These are phyloP conservation scores for Fragilariopsis cylindrus DNA, from an alignment of 108 stramenopile species.

Conservation along the genomic window DNA sequence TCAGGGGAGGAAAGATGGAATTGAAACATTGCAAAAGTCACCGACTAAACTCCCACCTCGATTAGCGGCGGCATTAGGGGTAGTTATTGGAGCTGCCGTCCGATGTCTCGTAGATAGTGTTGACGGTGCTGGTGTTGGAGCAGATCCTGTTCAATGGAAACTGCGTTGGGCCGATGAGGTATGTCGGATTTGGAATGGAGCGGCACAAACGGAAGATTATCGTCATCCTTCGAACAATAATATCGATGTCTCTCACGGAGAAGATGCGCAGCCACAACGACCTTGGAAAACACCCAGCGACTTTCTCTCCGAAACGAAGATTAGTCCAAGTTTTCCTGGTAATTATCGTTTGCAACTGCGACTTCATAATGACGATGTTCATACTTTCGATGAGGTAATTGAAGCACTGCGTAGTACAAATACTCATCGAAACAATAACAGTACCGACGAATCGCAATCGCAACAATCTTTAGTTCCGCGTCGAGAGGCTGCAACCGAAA, in stretches of 20 bases:
- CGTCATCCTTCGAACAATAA: background rate
- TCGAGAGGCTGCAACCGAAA: constrained; percentile 48
- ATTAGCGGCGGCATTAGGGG: constrained; percentile 73
- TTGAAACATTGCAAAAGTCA: constrained; percentile 63
- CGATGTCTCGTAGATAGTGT: constrained; percentile 61
- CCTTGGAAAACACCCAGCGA: constrained; percentile 12
- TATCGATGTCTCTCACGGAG: no score
- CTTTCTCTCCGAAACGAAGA: constrained; percentile 9
- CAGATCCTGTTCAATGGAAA: constrained; percentile 80
- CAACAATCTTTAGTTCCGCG: constrained; percentile 47
- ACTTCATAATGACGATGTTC: constrained; percentile 97
- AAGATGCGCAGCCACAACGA: background rate
- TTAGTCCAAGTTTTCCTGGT: constrained; percentile 37
- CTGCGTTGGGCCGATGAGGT: constrained; percentile 78
- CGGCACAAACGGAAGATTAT: constrained; percentile 61
- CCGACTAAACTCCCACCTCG: constrained; percentile 61
- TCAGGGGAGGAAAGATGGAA: constrained; percentile 46
- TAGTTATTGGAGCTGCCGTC: constrained; percentile 78
- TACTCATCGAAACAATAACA: constrained; percentile 2
- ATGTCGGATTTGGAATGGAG: constrained; percentile 62
- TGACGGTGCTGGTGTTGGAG: constrained; percentile 76
- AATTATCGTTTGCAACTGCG: constrained; percentile 62
- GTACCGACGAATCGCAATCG: constrained; percentile 2
- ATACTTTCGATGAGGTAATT: constrained; percentile 94
- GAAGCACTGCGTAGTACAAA: constrained; percentile 59